phyloP scores from a whole-genome alignment of 2,329 filamentous ascomycete genomes.

The Arthrobotrys iridis region DNA sequence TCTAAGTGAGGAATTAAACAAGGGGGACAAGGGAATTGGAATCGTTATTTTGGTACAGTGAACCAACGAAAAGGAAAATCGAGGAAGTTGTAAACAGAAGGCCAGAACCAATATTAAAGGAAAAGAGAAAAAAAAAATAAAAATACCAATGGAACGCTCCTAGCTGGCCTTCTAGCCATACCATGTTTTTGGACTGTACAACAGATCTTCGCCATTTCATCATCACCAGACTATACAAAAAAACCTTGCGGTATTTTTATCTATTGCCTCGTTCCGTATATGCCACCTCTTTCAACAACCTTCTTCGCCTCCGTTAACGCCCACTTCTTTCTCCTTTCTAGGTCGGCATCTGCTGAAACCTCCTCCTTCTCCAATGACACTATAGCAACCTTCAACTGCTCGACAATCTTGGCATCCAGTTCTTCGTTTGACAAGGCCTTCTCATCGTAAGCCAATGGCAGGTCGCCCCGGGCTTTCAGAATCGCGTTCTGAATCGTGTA shows the following conservation, averaged over 20 bases:
- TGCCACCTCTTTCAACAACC: conserved; percentile 43
- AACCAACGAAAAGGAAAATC: conserved; percentile 23
- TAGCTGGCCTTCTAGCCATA: conserved; percentile 38
- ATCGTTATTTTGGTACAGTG: conserved; percentile 53
- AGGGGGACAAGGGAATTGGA: conserved; percentile 13
- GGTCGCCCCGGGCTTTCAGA: conserved; percentile 22
- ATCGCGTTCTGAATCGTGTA: conserved; percentile 48
- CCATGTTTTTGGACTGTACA: conserved; percentile 37
- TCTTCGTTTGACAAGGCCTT: conserved; percentile 44
- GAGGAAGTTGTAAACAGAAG: conserved; percentile 8
- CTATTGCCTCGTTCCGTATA: conserved; percentile 38
- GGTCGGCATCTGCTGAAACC: conserved; percentile 39
- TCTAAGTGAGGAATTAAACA: conserved; percentile 6
- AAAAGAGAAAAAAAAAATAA: background rate
- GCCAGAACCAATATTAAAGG: conserved; percentile 11
- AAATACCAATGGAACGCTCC: conserved; percentile 39
- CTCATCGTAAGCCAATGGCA: conserved; percentile 29
- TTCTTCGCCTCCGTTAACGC: conserved; percentile 49
- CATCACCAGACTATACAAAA: background rate
- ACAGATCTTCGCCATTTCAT: conserved; percentile 5
- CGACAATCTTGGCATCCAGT: conserved; percentile 45
- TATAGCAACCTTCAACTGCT: conserved; percentile 44
- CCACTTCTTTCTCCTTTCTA: conserved; percentile 51
- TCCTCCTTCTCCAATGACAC: conserved; percentile 41
- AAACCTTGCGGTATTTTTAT: background rate